Percentiles rank a stretch among this genome's conserved stretches.
phyloP scores from a whole-genome alignment of 2,329 filamentous ascomycete species.

The Aspergillus sp. region DNA sequence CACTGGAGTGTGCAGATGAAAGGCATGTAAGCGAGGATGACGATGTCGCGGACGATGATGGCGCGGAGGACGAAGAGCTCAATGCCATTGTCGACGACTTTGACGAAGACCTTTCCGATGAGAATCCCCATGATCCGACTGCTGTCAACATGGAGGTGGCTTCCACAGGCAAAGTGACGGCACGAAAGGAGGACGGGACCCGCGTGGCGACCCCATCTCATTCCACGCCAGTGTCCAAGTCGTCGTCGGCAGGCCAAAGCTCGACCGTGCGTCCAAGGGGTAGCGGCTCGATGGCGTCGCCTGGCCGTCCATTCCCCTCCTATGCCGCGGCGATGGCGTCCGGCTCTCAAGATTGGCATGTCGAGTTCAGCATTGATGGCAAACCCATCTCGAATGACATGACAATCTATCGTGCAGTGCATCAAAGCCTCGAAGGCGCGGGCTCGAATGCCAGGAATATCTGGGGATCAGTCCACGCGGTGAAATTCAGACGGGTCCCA shows the following conservation, averaged over 20 bases:
- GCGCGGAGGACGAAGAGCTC: constrained; percentile 49
- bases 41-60: constrained; percentile 52
- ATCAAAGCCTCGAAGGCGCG: constrained; percentile 53
- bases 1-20: constrained; percentile 88
- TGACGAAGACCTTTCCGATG: constrained; percentile 71
- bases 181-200: constrained; percentile 84
- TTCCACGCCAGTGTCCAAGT: constrained; percentile 37
- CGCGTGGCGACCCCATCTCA: constrained; percentile 74
- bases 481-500: constrained; percentile 79
- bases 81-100: constrained; percentile 86
- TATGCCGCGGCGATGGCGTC: constrained; percentile 78
- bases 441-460: constrained; percentile 63
- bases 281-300: constrained; percentile 42
- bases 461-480: constrained; percentile 82
- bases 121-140: constrained; percentile 66
- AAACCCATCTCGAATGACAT: constrained; percentile 82
- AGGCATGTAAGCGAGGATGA: constrained; percentile 65
- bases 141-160: constrained; percentile 89
- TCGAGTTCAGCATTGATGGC: constrained; percentile 82
- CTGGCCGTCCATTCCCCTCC: constrained; percentile 55
- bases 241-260: constrained; percentile 25
- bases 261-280: constrained; percentile 13
- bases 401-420: constrained; percentile 90
- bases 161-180: constrained; percentile 76
- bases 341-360: constrained; percentile 87